Conservation (phyloP, 768 basidiomycete genomes). For the Suillus brevipes region DNA sequence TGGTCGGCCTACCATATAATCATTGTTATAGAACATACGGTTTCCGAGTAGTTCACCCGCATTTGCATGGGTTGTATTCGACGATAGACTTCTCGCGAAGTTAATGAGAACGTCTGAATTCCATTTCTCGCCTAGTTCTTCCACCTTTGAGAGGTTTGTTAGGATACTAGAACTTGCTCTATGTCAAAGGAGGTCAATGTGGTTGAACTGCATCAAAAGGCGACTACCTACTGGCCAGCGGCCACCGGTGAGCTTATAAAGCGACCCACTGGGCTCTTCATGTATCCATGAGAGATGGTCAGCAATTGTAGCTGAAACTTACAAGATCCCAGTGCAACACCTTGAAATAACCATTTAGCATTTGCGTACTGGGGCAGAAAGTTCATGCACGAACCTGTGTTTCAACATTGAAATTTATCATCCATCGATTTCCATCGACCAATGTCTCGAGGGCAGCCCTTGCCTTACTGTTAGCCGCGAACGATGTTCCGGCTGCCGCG, state of each 20-base stretch:
- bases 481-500: conserved; percentile 58
- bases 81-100: conserved; percentile 41
- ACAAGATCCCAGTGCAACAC: conserved; percentile 72
- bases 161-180: conserved; percentile 60
- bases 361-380: not conserved
- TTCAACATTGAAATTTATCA: conserved; percentile 60
- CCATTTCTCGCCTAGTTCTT: conserved; percentile 54
- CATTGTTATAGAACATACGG: conserved; percentile 65
- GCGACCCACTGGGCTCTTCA: conserved; percentile 60
- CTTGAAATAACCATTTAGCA: not conserved
- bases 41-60: conserved; percentile 56
- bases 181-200: conserved; percentile 8
- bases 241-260: conserved; percentile 67
- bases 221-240: conserved; percentile 41
- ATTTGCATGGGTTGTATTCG: conserved; percentile 47
- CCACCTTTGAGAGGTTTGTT: conserved; percentile 54
- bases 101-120: conserved; percentile 40
- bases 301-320: conserved; percentile 26
- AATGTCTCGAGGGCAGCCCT: conserved; percentile 53
- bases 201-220: not conserved
- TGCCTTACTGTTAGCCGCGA: conserved; percentile 44
- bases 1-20: conserved; percentile 57
- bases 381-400: conserved; percentile 41
- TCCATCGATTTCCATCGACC: conserved; percentile 65
- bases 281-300: conserved; percentile 6